These are phyloP conservation scores for Aspergillus amoenus DNA, from an alignment of 2,329 filamentous ascomycete genomes.

Conservation along the genomic window DNA sequence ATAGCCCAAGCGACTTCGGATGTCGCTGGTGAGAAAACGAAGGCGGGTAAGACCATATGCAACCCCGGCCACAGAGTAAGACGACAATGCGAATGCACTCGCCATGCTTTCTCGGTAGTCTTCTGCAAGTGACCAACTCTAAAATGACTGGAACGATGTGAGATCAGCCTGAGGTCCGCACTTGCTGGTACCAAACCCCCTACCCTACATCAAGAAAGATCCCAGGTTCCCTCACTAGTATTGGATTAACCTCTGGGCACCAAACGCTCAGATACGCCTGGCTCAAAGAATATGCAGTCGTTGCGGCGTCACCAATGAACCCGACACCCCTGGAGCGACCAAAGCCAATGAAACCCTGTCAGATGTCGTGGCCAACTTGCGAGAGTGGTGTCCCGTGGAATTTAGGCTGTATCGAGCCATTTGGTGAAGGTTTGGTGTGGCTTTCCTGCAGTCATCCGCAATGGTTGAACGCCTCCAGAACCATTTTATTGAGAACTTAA, in stretches of 20 bases:
- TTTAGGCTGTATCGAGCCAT: constrained; percentile 1
- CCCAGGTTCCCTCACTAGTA: neutral
- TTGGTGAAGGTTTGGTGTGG: neutral
- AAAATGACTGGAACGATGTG: neutral
- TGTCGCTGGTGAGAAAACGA: neutral
- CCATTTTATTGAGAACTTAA: neutral
- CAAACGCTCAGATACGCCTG: neutral
- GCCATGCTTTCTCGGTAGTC: constrained; percentile 1
- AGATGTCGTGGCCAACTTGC: neutral
- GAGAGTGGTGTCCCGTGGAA: neutral
- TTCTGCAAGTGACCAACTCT: constrained; percentile 10
- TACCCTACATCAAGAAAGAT: neutral
- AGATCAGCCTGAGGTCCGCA: neutral
- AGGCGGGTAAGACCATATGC: neutral
- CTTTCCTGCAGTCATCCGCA: neutral
- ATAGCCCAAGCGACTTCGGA: neutral
- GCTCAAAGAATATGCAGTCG: neutral
- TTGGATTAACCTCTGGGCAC: neutral
- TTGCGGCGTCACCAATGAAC: neutral
- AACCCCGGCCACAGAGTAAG: neutral
- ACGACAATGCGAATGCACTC: neutral
- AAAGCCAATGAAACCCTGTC: neutral
- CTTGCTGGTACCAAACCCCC: neutral
- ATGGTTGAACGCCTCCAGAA: neutral
- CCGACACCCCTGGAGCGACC: neutral